Conservation (phyloP, 805 yeast species). For the Zygosaccharomyces rouxii region DNA sequence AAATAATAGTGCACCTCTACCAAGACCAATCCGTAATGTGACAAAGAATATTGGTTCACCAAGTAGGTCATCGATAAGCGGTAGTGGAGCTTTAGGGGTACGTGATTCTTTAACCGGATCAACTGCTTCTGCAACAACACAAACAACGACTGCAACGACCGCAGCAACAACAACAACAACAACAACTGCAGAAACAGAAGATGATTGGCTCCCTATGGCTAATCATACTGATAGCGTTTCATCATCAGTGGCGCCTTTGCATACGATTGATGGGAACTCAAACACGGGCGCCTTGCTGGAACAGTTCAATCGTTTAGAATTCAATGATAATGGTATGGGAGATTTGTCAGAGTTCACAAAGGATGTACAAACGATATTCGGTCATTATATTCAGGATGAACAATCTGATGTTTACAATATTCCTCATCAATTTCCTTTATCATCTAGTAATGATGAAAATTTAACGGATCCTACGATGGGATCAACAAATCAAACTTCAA, state of each 20-base stretch:
- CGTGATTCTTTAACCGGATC: neutral
- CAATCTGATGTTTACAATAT: conserved; percentile 7
- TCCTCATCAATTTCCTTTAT: neutral
- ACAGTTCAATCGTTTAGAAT: conserved; percentile 9
- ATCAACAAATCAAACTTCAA: neutral
- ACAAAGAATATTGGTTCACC: neutral
- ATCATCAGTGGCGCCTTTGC: conserved; percentile 3
- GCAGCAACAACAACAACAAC: neutral
- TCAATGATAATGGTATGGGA: conserved; percentile 10
- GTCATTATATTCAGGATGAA: conserved; percentile 14
- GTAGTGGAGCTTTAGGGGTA: neutral
- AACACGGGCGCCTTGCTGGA: conserved; percentile 6
- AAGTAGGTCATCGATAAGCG: neutral
- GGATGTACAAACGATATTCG: conserved; percentile 15
- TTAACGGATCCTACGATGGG: neutral
- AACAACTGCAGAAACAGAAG: neutral
- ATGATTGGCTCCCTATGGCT: conserved; percentile 5
- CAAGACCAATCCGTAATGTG: neutral
- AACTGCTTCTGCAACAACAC: neutral
- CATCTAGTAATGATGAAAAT: neutral
- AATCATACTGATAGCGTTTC: neutral
- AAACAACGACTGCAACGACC: neutral
- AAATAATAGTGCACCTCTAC: neutral
- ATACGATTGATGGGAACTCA: neutral
- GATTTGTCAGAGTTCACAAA: conserved; percentile 9